Percentiles rank a stretch among this genome's conserved stretches.
Conservation (phyloP, 805 yeast species). For the Kodamaea sagamina region DNA sequence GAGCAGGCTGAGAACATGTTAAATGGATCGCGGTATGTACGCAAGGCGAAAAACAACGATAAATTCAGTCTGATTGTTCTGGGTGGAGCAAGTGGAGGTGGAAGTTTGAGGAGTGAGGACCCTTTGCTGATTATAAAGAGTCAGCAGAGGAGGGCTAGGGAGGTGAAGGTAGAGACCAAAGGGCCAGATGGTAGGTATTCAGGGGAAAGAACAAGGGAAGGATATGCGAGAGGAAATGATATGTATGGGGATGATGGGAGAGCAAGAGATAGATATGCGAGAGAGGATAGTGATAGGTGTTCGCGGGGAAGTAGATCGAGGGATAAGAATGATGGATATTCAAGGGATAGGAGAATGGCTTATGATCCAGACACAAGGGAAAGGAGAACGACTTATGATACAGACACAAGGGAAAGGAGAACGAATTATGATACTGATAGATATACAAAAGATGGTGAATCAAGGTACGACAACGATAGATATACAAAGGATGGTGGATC, state of each 20-base stretch:
- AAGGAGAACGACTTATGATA: background rate
- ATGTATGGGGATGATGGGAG: too few species aligned
- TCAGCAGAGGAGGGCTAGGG: slow-evolving; percentile 18
- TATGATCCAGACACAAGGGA: background rate
- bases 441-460: background rate
- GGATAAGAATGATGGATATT: slow-evolving; percentile 1
- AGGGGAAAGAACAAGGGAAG: background rate
- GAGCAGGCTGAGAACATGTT: slow-evolving; percentile 52
- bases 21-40: slow-evolving; percentile 37
- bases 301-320: background rate
- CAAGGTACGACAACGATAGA: background rate
- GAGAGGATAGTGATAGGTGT: too few species aligned
- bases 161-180: slow-evolving; percentile 14
- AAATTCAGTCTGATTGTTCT: slow-evolving; percentile 16
- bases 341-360: too few species aligned
- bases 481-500: too few species aligned
- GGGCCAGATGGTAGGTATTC: background rate
- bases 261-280: too few species aligned
- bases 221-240: background rate
- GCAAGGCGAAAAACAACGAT: slow-evolving; percentile 9
- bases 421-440: background rate
- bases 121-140: slow-evolving; percentile 50
- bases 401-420: background rate
- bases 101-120: slow-evolving; percentile 39
- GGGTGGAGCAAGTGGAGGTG: slow-evolving; percentile 22